Evolutionary conservation across 371 early-diverging fungal species (phyloP), one percentile per base, ranked within the genome.

Genomic region (Dichotomocladium elegans): DNA sequence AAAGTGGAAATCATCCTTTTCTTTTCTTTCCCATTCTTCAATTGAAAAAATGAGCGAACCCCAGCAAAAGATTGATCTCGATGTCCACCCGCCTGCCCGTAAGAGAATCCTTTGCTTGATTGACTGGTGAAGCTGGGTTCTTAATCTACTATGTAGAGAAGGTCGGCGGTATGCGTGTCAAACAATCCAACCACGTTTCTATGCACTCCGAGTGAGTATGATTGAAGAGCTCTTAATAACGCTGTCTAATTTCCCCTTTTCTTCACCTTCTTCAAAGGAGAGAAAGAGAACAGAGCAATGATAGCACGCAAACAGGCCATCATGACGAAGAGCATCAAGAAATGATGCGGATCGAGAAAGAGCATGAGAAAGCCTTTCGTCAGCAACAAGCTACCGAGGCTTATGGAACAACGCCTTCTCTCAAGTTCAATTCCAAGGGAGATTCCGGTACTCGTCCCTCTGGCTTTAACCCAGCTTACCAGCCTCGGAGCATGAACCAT

Each of bases 401-500:
- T 24, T 31, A 31, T 35, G 35, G 49, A 15, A 42, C 41, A 26
- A n/a, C 43, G 15, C 30, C 53, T 33, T 31, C 41, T 21, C 33
- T 43, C 29, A 52, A 33, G 10, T 15, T 19, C 86, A 73, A 94
- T 70, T 14, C 85, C 88, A 28, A 92, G 93, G 9, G 91, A 82
- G 12, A 90, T 76, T 50, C 80, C 63, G 4, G 41, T 64, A 43
- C 22, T 3, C 28, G 53, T 19, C 26, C 25, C 9, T 24, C 53
- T 4, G 28, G 28, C 43, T 52, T 31, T 25, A 52, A 52, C 24
- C 43, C 53, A n/a, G 19, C 26, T 14, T 52, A 19, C 29, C 53
- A 52, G 21, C 53, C 33, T n/a, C 53, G 53, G 12, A 43, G 43
- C 12, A 43, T 52, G 43, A 52, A 52, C 34, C 53, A 52, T 31